phyloP scores from a whole-genome alignment of 306 rosid genomes.

The Rosa multiflora region DNA sequence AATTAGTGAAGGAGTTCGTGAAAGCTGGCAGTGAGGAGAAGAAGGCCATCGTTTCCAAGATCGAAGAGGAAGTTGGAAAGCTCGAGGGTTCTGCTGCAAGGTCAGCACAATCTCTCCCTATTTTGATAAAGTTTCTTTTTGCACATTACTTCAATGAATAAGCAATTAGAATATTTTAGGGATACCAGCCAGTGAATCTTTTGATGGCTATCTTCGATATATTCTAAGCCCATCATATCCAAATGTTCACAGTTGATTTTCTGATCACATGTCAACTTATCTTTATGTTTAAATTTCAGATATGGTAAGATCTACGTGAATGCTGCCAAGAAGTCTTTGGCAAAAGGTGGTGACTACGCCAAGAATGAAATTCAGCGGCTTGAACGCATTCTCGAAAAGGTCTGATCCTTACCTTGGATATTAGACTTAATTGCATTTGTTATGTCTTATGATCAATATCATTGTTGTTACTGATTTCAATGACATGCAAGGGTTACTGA shows the following conservation, averaged over 20 bases:
- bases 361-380: slow-evolving; percentile 76
- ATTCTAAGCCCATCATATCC: background rate
- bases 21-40: slow-evolving; percentile 56
- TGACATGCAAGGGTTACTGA: slow-evolving; percentile 24
- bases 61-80: slow-evolving; percentile 74
- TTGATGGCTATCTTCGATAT: background rate
- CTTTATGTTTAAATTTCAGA: slow-evolving; percentile 36
- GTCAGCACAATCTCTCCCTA: slow-evolving; percentile 34
- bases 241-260: slow-evolving; percentile 12
- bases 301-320: slow-evolving; percentile 70
- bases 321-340: slow-evolving; percentile 63
- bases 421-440: background rate
- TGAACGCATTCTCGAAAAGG: slow-evolving; percentile 79
- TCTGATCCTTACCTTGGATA: slow-evolving; percentile 3
- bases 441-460: background rate
- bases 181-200: background rate
- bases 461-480: slow-evolving; percentile 26
- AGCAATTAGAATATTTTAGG: slow-evolving; percentile 8
- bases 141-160: slow-evolving; percentile 9
- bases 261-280: background rate
- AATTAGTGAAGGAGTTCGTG: slow-evolving; percentile 72
- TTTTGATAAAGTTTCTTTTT: slow-evolving; percentile 19
- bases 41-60: slow-evolving; percentile 46
- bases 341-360: slow-evolving; percentile 71
- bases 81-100: slow-evolving; percentile 72